Conservation (phyloP, 73 alveolate genomes). For the Paramecium sexaurelia region DNA sequence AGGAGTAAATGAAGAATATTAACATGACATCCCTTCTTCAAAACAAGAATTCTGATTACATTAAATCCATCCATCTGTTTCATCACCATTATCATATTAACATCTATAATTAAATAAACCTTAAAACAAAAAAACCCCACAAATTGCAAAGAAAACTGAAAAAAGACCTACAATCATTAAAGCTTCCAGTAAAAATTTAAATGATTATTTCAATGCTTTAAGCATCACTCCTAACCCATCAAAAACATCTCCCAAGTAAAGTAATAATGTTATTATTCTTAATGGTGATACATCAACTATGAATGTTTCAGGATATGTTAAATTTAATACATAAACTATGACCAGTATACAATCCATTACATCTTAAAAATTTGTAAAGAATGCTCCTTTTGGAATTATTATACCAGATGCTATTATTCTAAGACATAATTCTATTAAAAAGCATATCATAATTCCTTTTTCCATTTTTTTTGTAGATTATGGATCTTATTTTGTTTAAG, state of each 20-base stretch:
- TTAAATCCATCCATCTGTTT: neutral
- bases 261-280: neutral
- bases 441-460: neutral
- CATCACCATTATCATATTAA: neutral
- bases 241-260: neutral
- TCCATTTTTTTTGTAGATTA: neutral
- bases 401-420: neutral
- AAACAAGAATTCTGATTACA: neutral
- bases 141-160: neutral
- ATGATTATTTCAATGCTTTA: neutral
- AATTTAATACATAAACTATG: neutral
- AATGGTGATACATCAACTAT: neutral
- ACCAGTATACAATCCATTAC: neutral
- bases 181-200: neutral
- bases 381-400: neutral
- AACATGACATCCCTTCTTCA: neutral
- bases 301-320: neutral
- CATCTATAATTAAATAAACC: conserved; percentile 30
- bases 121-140: neutral
- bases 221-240: neutral
- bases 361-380: neutral
- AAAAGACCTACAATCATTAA: neutral
- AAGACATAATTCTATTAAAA: neutral
- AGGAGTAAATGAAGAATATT: neutral
- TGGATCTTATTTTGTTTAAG: neutral